phyloP scores from a whole-genome alignment of 2,329 filamentous ascomycete species.

The Penicillium paneum region DNA sequence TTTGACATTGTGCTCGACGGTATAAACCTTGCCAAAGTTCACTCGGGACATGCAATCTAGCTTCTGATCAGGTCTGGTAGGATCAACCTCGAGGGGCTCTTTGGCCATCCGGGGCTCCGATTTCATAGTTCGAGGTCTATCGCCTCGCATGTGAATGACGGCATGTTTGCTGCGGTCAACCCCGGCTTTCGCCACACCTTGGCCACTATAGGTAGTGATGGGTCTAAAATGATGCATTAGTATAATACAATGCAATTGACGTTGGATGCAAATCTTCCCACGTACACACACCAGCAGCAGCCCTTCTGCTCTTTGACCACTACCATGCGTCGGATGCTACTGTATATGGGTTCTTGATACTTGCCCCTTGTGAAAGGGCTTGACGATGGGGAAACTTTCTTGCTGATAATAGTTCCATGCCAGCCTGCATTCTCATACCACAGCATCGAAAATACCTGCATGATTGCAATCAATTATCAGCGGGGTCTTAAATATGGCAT shows the following conservation, averaged over 20 bases:
- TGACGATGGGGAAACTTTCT: neutral
- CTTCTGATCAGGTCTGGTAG: conserved; percentile 16
- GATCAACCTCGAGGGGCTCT: conserved; percentile 35
- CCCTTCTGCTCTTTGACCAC: conserved; percentile 27
- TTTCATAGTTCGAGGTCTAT: conserved; percentile 6
- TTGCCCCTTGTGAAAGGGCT: conserved; percentile 15
- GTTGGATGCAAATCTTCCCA: neutral
- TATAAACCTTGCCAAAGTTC: conserved; percentile 42
- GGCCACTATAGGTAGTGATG: conserved; percentile 40
- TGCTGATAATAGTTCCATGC: conserved; percentile 10
- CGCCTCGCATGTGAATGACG: conserved; percentile 33
- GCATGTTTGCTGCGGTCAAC: conserved; percentile 39
- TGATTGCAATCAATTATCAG: neutral
- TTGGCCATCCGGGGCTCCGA: conserved; percentile 37
- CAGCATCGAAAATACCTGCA: conserved; percentile 25
- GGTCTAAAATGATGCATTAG: conserved; percentile 27
- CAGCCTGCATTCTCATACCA: conserved; percentile 31
- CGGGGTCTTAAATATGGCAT: neutral
- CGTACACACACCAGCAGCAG: conserved; percentile 37
- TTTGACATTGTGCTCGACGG: conserved; percentile 45
- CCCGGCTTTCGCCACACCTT: conserved; percentile 37
- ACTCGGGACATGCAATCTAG: conserved; percentile 38
- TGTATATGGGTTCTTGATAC: conserved; percentile 27
- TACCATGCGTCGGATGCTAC: conserved; percentile 34
- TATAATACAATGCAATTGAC: neutral